These are phyloP conservation scores for Pichia sp. DNA, from an alignment of 1,139 yeast species.

Conservation along the genomic window DNA sequence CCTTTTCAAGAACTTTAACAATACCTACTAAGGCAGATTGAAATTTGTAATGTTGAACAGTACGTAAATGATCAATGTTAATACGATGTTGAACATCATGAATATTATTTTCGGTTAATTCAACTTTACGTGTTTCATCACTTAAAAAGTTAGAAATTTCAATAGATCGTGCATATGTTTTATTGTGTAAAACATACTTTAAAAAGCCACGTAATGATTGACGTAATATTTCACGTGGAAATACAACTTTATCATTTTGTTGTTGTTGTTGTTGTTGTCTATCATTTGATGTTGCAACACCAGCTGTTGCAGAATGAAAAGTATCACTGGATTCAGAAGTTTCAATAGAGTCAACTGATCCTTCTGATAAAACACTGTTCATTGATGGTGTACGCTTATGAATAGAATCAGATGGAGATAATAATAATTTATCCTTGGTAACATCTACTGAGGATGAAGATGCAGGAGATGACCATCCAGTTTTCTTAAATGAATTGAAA, in stretches of 20 bases:
- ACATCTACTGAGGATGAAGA: constrained; percentile 1
- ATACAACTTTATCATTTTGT: constrained; percentile 17
- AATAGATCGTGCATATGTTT: constrained; percentile 44
- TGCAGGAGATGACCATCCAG: background rate
- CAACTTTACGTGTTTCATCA: constrained; percentile 31
- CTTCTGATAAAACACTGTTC: background rate
- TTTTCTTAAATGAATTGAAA: constrained; percentile 13
- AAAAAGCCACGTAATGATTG: constrained; percentile 72
- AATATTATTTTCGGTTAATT: constrained; percentile 36
- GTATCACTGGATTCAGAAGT: constrained; percentile 6
- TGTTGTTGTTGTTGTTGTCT: background rate
- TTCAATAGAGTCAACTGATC: constrained; percentile 4
- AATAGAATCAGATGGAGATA: background rate
- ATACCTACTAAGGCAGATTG: constrained; percentile 57
- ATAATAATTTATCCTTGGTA: background rate
- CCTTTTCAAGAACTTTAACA: constrained; percentile 41
- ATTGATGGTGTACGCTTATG: constrained; percentile 4
- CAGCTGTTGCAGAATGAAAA: constrained; percentile 10
- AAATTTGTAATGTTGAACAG: constrained; percentile 65
- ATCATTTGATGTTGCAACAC: constrained; percentile 1
- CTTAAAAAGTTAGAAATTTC: constrained; percentile 49
- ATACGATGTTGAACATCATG: constrained; percentile 53
- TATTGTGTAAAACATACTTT: constrained; percentile 43
- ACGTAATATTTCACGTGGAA: constrained; percentile 65
- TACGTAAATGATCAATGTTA: constrained; percentile 53